These are phyloP conservation scores for Hymenochaete sp. DNA, from an alignment of 1,284 basidiomycete species.

Conservation along the genomic window DNA sequence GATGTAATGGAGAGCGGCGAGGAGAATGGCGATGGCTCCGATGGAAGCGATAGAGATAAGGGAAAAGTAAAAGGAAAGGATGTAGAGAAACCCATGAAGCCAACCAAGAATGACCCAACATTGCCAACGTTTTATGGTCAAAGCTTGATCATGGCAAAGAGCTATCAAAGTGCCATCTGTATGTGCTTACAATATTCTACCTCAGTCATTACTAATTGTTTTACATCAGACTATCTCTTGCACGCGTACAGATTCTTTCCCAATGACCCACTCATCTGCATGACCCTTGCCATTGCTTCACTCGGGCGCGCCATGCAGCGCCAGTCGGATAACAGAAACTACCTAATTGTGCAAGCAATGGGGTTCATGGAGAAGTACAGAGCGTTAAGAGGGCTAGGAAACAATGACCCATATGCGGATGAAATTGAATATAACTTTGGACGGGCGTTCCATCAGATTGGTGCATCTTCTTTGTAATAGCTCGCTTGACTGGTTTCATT, in stretches of 20 bases:
- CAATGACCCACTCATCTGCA: slow-evolving; percentile 77
- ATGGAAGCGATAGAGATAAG: slow-evolving; percentile 23
- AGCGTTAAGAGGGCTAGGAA: slow-evolving; percentile 37
- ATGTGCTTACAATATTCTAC: slow-evolving; percentile 27
- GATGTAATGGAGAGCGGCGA: slow-evolving; percentile 23
- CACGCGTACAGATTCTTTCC: slow-evolving; percentile 82
- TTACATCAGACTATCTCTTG: slow-evolving; percentile 67
- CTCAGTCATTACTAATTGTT: not conserved
- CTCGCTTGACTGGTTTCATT: slow-evolving; percentile 5
- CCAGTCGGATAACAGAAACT: slow-evolving; percentile 90
- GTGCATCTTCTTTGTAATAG: slow-evolving; percentile 31
- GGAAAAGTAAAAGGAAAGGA: slow-evolving; percentile 21
- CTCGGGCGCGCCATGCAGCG: slow-evolving; percentile 86
- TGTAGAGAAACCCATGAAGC: slow-evolving; percentile 32
- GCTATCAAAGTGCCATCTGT: slow-evolving; percentile 89
- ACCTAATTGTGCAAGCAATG: slow-evolving; percentile 76
- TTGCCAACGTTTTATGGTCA: slow-evolving; percentile 80
- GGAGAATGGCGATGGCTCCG: slow-evolving; percentile 26
- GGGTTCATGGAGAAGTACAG: slow-evolving; percentile 78
- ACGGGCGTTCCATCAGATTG: slow-evolving; percentile 83
- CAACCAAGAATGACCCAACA: slow-evolving; percentile 68
- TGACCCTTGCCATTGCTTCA: slow-evolving; percentile 77
- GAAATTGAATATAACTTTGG: slow-evolving; percentile 93
- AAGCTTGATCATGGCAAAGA: slow-evolving; percentile 76
- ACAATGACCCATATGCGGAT: slow-evolving; percentile 35